Evolutionary conservation across 2,329 filamentous ascomycete genomes (phyloP).

Genomic region (Penicillium sp.): DNA sequence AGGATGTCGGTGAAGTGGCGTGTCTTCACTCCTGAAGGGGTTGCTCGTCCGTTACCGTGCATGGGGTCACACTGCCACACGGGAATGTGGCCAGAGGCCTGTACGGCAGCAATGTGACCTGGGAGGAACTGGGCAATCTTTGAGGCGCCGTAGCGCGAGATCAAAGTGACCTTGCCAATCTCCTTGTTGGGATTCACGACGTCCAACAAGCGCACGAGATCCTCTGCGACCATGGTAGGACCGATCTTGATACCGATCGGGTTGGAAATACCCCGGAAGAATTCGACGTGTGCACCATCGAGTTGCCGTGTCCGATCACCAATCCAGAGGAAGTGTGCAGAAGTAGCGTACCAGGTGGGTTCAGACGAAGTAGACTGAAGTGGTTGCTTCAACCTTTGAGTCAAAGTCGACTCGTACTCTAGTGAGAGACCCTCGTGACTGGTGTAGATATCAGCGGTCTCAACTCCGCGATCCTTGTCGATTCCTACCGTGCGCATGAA

Average conservation of each 20-base stretch:
- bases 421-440: conserved; percentile 93
- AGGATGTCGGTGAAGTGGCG: conserved; percentile 89
- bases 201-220: conserved; percentile 78
- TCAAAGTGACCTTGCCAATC: conserved; percentile 90
- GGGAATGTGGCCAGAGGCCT: conserved; percentile 73
- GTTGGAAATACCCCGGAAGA: conserved; percentile 94
- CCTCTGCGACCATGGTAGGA: conserved; percentile 74
- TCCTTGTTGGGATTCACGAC: conserved; percentile 82
- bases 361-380: conserved; percentile 43
- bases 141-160: conserved; percentile 86
- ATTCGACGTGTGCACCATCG: conserved; percentile 92
- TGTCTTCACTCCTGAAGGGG: conserved; percentile 82
- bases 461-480: conserved; percentile 78
- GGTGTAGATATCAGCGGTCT: conserved; percentile 93
- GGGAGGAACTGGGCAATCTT: conserved; percentile 78
- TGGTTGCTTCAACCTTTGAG: conserved; percentile 65
- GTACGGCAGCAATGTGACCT: conserved; percentile 84
- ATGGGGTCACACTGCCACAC: conserved; percentile 99
- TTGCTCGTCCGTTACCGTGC: conserved; percentile 78
- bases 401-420: conserved; percentile 90
- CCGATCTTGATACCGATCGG: conserved; percentile 97
- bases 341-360: conserved; percentile 83
- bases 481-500: conserved; percentile 96
- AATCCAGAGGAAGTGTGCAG: conserved; percentile 97
- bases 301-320: conserved; percentile 94